These are phyloP conservation scores for Aschersonia sp. DNA, from an alignment of 2,329 filamentous ascomycete species.

Conservation along the genomic window DNA sequence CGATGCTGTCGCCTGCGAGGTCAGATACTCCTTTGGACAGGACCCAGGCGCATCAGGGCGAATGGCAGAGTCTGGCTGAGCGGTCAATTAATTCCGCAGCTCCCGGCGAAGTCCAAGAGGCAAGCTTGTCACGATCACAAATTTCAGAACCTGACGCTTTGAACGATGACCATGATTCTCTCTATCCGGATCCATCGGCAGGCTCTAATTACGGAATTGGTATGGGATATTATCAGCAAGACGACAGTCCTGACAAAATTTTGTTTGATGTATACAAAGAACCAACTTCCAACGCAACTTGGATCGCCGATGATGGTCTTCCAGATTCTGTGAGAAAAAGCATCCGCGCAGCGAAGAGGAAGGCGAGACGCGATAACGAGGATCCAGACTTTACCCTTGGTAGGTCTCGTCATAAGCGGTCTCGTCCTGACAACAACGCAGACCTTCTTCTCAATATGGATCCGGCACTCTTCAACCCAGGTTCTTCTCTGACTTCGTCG, in stretches of 20 bases:
- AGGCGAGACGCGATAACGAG: conserved; percentile 35
- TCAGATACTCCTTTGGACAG: too few relatives aligned
- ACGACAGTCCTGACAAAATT: conserved; percentile 41
- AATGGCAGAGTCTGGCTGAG: too few relatives aligned
- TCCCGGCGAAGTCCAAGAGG: too few relatives aligned
- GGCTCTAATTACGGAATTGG: conserved; percentile 35
- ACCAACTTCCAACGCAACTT: conserved; percentile 29
- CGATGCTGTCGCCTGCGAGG: too few relatives aligned
- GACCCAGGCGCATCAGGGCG: too few relatives aligned
- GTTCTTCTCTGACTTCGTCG: conserved; percentile 1
- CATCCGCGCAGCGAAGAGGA: conserved; percentile 36
- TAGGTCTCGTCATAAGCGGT: conserved; percentile 28
- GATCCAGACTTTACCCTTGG: conserved; percentile 36
- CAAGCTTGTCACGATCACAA: too few relatives aligned
- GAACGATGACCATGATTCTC: conserved; percentile 6
- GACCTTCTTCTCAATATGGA: conserved; percentile 30
- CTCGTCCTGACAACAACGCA: conserved; percentile 12
- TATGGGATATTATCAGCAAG: conserved; percentile 46
- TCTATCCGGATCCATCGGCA: conserved; percentile 35
- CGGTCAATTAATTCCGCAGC: too few relatives aligned
- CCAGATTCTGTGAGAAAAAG: conserved; percentile 41
- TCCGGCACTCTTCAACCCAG: conserved; percentile 31
- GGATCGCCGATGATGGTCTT: conserved; percentile 28
- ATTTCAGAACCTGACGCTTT: neutral
- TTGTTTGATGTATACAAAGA: conserved; percentile 44